Conservation (phyloP, 495 filamentous ascomycete genomes). For the Lasiosphaeriaceae sp. region DNA sequence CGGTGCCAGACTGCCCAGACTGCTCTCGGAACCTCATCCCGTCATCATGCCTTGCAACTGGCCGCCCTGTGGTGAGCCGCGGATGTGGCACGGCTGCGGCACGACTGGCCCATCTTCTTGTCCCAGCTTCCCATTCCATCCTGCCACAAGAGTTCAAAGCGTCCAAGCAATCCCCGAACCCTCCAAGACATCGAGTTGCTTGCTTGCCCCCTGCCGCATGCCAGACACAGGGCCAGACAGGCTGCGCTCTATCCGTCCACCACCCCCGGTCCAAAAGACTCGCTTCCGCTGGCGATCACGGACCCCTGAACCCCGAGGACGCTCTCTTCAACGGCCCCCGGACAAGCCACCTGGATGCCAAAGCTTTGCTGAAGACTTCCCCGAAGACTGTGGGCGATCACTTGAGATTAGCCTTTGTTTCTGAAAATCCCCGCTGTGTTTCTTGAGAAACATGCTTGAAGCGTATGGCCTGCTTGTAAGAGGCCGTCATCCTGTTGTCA, state of each 20-base stretch:
- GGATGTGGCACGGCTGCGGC: slow-evolving; percentile 23
- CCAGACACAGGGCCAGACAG: slow-evolving; percentile 31
- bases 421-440: slow-evolving; percentile 25
- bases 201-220: slow-evolving; percentile 23
- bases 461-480: background rate
- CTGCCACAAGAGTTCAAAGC: slow-evolving; percentile 18
- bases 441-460: slow-evolving; percentile 26
- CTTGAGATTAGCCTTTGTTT: slow-evolving; percentile 36
- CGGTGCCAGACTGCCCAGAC: slow-evolving; percentile 9
- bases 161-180: slow-evolving; percentile 18
- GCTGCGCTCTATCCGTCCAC: slow-evolving; percentile 25
- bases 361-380: slow-evolving; percentile 2
- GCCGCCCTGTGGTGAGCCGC: slow-evolving; percentile 16
- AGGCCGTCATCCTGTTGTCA: background rate
- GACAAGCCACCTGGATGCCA: slow-evolving; percentile 12
- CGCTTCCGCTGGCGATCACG: slow-evolving; percentile 26
- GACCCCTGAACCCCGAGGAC: slow-evolving; percentile 24
- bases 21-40: slow-evolving; percentile 27
- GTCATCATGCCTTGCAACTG: slow-evolving; percentile 25
- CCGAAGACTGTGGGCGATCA: slow-evolving; percentile 11
- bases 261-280: slow-evolving; percentile 21
- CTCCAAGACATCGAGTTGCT: slow-evolving; percentile 8
- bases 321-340: slow-evolving; percentile 8
- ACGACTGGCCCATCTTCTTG: slow-evolving; percentile 11
- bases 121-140: slow-evolving; percentile 14